These are phyloP conservation scores for Monascus ruber DNA, from an alignment of 2,329 filamentous ascomycete species.

Conservation along the genomic window DNA sequence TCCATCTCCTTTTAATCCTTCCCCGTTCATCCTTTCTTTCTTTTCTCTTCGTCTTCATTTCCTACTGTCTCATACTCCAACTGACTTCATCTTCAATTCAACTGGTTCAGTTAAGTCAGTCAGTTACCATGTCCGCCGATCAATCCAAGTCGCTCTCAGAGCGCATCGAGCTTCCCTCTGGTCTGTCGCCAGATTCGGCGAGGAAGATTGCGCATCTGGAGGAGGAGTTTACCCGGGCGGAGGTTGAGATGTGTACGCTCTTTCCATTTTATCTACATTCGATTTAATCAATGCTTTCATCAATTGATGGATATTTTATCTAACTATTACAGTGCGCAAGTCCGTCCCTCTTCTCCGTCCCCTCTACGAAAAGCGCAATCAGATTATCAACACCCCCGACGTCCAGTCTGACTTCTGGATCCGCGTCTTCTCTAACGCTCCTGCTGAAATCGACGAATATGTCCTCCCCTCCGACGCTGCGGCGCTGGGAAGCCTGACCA, in stretches of 20 bases:
- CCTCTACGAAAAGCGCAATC: conserved; percentile 65
- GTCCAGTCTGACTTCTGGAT: conserved; percentile 67
- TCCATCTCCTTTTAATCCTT: conserved; percentile 1
- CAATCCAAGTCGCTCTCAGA: conserved; percentile 23
- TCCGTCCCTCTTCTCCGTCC: conserved; percentile 57
- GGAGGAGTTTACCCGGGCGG: conserved; percentile 70
- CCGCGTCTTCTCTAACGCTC: conserved; percentile 80
- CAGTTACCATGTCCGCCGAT: conserved; percentile 8
- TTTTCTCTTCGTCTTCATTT: neutral
- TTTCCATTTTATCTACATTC: conserved; percentile 1
- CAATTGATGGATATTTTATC: neutral
- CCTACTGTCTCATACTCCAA: neutral
- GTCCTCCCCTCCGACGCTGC: conserved; percentile 65
- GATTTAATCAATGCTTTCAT: conserved; percentile 1
- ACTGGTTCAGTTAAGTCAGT: neutral
- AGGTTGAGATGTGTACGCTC: conserved; percentile 67
- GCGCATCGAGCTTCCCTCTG: conserved; percentile 19
- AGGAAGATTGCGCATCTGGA: conserved; percentile 64
- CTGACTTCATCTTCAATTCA: neutral
- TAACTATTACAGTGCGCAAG: conserved; percentile 50
- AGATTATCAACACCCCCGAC: conserved; percentile 56
- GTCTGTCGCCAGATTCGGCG: conserved; percentile 36
- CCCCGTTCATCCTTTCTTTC: conserved; percentile 3
- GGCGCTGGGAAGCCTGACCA: conserved; percentile 58
- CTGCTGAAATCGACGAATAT: conserved; percentile 75